Conservation (phyloP, 139 green algal genomes). For the Chlamydomonas schloesseri region DNA sequence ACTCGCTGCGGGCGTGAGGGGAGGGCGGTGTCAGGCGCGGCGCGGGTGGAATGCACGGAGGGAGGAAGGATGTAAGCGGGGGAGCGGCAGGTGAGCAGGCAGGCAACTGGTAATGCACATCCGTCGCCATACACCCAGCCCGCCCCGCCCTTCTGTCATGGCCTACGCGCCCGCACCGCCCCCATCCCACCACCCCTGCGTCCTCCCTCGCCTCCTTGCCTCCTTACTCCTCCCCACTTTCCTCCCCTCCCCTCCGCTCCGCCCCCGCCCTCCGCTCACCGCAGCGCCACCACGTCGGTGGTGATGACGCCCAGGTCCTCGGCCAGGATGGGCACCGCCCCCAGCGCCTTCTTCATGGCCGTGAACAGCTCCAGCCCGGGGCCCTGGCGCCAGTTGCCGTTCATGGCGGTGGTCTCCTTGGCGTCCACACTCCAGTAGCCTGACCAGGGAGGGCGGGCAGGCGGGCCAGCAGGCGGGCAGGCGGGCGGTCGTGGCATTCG, state of each 20-base stretch:
- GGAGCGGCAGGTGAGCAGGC: no score
- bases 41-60: not conserved
- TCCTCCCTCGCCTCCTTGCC: no score
- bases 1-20: constrained; percentile 57
- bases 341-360: constrained; percentile 72
- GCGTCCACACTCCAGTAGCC: constrained; percentile 95
- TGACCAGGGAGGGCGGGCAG: not conserved
- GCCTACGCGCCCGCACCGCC: no score
- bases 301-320: constrained; percentile 99
- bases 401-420: constrained; percentile 90
- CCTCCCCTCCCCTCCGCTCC: no score
- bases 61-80: no score
- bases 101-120: no score
- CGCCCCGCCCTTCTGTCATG: no score
- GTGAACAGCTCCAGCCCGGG: constrained; percentile 86
- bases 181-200: no score
- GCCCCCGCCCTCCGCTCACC: constrained; percentile 52
- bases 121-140: no score
- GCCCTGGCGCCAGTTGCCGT: constrained; percentile 86
- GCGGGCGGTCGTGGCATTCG: no score
- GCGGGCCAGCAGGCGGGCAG: no score
- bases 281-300: constrained; percentile 89
- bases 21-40: not conserved
- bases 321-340: constrained; percentile 90
- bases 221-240: not conserved